Evolutionary conservation across 2,329 filamentous ascomycete species (phyloP).

Genomic region (Lasiodiplodia sp.): DNA sequence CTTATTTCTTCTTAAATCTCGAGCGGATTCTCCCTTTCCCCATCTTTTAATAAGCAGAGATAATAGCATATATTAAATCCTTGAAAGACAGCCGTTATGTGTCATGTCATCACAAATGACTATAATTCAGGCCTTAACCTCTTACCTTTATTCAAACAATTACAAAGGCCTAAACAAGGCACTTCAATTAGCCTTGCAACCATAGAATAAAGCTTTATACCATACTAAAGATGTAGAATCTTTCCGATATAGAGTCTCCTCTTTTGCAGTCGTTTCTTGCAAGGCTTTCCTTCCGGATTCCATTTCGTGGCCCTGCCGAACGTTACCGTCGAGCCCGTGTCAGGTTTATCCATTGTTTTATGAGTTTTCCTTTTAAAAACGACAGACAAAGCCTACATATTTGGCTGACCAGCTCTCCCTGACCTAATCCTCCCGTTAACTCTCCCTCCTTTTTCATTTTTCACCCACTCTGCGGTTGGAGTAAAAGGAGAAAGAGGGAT

Average conservation of each 20-base stretch:
- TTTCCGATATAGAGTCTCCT: constrained; percentile 10
- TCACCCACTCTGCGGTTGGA: no score
- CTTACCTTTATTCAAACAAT: no score
- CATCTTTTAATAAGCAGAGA: no score
- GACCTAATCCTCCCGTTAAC: constrained; percentile 39
- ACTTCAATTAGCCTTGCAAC: no score
- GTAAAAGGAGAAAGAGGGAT: constrained; percentile 14
- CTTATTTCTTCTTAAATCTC: no score
- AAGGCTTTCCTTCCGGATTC: constrained; percentile 26
- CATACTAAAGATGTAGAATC: constrained; percentile 7
- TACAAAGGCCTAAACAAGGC: no score
- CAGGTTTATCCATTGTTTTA: constrained; percentile 45
- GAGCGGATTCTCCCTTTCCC: no score
- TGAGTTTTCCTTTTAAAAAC: constrained; percentile 38
- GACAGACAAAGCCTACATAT: constrained; percentile 37
- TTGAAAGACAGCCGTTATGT: no score
- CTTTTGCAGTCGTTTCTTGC: constrained; percentile 16
- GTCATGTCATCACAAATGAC: no score
- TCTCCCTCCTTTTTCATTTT: constrained; percentile 39
- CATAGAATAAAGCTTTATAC: not conserved
- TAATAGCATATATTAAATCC: no score
- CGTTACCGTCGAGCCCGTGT: constrained; percentile 40
- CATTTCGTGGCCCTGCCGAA: constrained; percentile 34
- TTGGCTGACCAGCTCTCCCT: constrained; percentile 39
- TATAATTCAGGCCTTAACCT: no score